A percentile compares a stretch with the other conserved stretches of the same genome.
Conservation (phyloP, 345 rosid species). For the Eucalyptus marginata region DNA sequence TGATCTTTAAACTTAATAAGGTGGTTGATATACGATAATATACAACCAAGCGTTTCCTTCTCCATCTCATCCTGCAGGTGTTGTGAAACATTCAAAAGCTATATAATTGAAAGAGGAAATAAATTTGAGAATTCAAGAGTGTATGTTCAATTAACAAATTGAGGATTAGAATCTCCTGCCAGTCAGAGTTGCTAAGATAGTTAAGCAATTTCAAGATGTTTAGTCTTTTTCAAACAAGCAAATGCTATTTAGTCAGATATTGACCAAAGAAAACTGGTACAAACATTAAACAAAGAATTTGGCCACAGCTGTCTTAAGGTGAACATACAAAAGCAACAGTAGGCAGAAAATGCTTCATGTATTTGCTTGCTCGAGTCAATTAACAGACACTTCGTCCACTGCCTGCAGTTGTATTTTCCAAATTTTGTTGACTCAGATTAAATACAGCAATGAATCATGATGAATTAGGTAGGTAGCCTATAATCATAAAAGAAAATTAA, state of each 20-base stretch:
- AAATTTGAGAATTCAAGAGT: not conserved
- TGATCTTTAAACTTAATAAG: conserved; percentile 72
- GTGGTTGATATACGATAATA: conserved; percentile 53
- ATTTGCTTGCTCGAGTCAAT: not conserved
- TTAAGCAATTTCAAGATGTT: not conserved
- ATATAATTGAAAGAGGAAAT: not conserved
- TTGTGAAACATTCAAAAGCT: not conserved
- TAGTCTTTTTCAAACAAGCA: not conserved
- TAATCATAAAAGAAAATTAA: not conserved
- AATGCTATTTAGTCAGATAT: not conserved
- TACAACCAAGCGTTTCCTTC: conserved; percentile 22
- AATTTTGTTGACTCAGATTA: not conserved
- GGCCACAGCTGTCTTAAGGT: not conserved
- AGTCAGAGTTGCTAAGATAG: not conserved
- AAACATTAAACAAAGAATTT: not conserved
- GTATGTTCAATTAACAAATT: not conserved
- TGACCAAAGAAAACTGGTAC: not conserved
- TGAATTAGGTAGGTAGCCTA: not conserved
- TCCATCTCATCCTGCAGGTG: conserved; percentile 40
- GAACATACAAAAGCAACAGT: not conserved
- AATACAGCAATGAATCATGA: not conserved
- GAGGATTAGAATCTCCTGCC: not conserved
- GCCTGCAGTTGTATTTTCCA: not conserved
- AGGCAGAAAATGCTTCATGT: not conserved
- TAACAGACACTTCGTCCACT: not conserved